A percentile compares a stretch with the other conserved stretches of the same genome.
Conservation (phyloP, 2,329 filamentous ascomycete species). For the Juglanconis sp. region DNA sequence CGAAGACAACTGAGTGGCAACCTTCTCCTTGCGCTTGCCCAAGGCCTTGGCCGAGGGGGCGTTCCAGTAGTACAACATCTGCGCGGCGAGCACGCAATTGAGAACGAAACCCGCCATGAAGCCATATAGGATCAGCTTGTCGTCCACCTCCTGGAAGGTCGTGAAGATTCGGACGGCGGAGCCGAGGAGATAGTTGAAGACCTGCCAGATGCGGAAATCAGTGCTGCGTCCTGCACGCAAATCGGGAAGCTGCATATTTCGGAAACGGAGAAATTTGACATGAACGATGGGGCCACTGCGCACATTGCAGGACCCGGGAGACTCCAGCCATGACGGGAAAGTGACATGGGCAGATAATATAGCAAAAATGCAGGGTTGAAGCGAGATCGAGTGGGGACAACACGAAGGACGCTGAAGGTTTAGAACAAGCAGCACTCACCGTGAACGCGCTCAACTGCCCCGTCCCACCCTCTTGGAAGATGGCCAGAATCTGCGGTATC, state of each 20-base stretch:
- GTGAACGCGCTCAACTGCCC: slow-evolving; percentile 96
- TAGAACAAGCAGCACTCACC: slow-evolving; percentile 51
- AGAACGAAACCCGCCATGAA: slow-evolving; percentile 90
- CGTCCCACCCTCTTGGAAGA: slow-evolving; percentile 81
- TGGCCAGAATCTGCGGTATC: slow-evolving; percentile 85
- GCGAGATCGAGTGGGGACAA: neutral
- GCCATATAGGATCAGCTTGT: slow-evolving; percentile 92
- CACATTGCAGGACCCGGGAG: neutral
- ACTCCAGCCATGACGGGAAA: neutral
- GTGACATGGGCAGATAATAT: slow-evolving; percentile 1
- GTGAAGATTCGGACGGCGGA: slow-evolving; percentile 96
- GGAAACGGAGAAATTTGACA: neutral
- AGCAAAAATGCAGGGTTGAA: neutral
- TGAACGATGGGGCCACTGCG: neutral
- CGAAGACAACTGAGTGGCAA: slow-evolving; percentile 22
- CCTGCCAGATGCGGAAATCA: slow-evolving; percentile 50
- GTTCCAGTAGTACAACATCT: slow-evolving; percentile 99
- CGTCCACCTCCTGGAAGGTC: slow-evolving; percentile 93
- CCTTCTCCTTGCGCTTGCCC: slow-evolving; percentile 37
- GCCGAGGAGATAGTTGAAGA: slow-evolving; percentile 96
- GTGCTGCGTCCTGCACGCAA: neutral
- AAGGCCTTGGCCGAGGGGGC: slow-evolving; percentile 36
- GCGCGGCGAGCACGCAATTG: slow-evolving; percentile 79
- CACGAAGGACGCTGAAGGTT: neutral
- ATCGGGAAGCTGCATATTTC: slow-evolving; percentile 7